Percentiles rank a stretch among this genome's conserved stretches.
These are phyloP conservation scores for Aspergillus neotritici DNA, from an alignment of 2,329 filamentous ascomycete species.

Conservation along the genomic window DNA sequence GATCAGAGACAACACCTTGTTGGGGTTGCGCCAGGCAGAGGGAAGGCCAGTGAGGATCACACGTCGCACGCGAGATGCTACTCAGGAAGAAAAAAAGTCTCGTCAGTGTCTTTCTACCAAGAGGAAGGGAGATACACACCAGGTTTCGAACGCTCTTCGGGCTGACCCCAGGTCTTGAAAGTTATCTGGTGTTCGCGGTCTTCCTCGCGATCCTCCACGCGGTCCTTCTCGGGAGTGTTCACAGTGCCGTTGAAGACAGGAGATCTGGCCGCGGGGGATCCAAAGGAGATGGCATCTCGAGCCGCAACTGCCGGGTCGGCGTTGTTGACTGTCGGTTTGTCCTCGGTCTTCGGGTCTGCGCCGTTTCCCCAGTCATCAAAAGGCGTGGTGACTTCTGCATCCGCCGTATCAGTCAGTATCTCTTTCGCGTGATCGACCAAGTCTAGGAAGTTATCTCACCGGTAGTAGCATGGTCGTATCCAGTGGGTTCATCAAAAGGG, in stretches of 20 bases:
- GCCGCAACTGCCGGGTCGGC: background rate
- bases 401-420: no score
- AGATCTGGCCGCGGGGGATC: no score
- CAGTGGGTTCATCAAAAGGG: no score
- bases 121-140: constrained; percentile 13
- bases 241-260: background rate
- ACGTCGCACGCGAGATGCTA: constrained; percentile 24
- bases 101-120: background rate
- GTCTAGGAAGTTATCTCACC: no score
- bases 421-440: no score
- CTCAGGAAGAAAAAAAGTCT: background rate
- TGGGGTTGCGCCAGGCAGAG: constrained; percentile 20
- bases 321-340: background rate
- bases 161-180: constrained; percentile 30
- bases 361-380: background rate
- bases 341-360: background rate
- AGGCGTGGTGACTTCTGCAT: no score
- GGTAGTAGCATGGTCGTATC: no score
- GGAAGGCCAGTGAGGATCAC: constrained; percentile 37
- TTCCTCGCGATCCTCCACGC: constrained; percentile 18
- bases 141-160: constrained; percentile 20
- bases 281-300: constrained; percentile 1
- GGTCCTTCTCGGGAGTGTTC: background rate
- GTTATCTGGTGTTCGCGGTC: constrained; percentile 26
- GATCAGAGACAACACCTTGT: constrained; percentile 33